Conservation (phyloP, 2,329 filamentous ascomycete genomes). For the Pseudogymnoascus sp. region DNA sequence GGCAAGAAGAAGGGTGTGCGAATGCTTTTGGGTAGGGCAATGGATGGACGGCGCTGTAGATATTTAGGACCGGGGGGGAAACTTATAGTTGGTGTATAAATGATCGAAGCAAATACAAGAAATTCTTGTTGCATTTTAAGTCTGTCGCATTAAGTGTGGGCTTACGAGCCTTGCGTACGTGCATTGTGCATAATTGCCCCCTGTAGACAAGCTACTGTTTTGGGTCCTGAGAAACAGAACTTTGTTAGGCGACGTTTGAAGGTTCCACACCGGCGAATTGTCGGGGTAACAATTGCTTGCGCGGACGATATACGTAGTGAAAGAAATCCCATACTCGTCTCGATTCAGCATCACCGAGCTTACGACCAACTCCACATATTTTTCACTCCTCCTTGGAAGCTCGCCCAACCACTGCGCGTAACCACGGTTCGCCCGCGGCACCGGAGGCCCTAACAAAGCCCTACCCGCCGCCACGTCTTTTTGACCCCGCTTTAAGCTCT, state of each 20-base stretch:
- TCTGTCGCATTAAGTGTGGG: slow-evolving; percentile 4
- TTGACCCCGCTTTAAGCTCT: neutral
- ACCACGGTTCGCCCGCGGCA: neutral
- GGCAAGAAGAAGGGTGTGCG: neutral
- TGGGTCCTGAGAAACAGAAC: neutral
- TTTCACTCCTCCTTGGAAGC: neutral
- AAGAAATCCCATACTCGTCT: neutral
- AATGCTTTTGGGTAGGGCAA: neutral
- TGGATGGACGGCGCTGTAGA: neutral
- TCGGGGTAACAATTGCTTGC: neutral
- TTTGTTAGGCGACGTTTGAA: neutral
- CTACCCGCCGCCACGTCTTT: neutral
- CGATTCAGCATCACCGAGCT: neutral
- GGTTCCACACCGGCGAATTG: neutral
- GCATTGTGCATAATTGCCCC: neutral
- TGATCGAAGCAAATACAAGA: slow-evolving; percentile 3
- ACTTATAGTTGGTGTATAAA: slow-evolving; percentile 5
- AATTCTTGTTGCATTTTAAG: neutral
- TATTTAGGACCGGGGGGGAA: neutral
- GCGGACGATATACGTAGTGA: neutral
- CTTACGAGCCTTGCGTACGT: neutral
- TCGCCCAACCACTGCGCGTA: neutral
- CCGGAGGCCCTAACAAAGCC: neutral
- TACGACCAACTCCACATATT: slow-evolving; percentile 6
- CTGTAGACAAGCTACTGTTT: neutral